Evolutionary conservation across 192 early-diverging fungal genomes (phyloP).

Genomic region (Paraglomus occultum): DNA sequence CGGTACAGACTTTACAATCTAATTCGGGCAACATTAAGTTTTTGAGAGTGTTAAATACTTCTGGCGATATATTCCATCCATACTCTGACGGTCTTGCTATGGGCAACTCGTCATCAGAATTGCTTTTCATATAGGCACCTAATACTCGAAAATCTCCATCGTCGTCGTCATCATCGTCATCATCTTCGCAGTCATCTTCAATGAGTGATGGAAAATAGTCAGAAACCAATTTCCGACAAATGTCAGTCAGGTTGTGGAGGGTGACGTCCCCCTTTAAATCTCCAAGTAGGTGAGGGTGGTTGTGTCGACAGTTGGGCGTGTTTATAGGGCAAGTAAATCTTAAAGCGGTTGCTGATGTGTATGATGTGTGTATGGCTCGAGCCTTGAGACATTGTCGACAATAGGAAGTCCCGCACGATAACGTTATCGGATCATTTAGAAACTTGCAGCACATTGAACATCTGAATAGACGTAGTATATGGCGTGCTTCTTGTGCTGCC

Average conservation of each 20-base stretch:
- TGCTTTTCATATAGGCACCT: neutral
- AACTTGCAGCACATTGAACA: neutral
- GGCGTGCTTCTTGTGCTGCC: neutral
- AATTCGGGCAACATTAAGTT: constrained; percentile 38
- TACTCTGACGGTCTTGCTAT: too few species aligned
- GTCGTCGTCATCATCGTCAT: neutral
- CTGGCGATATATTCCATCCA: too few species aligned
- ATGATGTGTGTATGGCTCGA: neutral
- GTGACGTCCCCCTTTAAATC: neutral
- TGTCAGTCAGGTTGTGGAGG: constrained; percentile 13
- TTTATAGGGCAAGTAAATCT: too few species aligned
- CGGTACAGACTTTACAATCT: constrained; percentile 63
- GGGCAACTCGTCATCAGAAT: too few species aligned
- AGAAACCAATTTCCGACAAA: neutral
- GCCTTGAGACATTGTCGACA: constrained; percentile 3
- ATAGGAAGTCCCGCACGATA: constrained; percentile 21
- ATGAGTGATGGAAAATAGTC: neutral
- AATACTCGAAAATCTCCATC: neutral
- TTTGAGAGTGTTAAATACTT: neutral
- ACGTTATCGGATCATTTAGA: constrained; percentile 10
- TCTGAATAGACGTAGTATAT: constrained; percentile 1
- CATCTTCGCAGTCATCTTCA: neutral
- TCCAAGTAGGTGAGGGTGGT: neutral
- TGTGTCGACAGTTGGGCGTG: too few species aligned
- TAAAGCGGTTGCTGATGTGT: too few species aligned